phyloP scores from a whole-genome alignment of 352 stramenopile species.

The Globisporangium megalacanthum region DNA sequence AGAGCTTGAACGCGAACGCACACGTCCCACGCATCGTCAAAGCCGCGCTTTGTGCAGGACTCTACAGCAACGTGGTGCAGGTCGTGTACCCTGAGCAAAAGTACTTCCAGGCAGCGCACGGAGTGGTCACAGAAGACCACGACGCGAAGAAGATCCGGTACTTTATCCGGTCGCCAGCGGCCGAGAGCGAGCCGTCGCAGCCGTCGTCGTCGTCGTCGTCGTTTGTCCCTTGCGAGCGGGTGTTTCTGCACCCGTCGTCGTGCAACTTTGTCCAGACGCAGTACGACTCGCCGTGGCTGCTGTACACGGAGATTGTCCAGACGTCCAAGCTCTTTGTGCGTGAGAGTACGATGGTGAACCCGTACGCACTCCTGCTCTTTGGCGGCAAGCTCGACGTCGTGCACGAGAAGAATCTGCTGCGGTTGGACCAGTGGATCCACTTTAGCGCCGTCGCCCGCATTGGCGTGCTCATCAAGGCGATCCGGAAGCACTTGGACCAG shows the following conservation, averaged over 20 bases:
- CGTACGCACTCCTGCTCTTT: conserved; percentile 98
- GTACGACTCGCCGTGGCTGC: conserved; percentile 95
- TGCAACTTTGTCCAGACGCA: conserved; percentile 86
- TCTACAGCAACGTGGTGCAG: conserved; percentile 79
- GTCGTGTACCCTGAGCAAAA: conserved; percentile 91
- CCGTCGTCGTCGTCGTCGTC: not conserved
- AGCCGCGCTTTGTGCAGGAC: conserved; percentile 69
- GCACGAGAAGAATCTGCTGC: conserved; percentile 88
- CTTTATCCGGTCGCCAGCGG: conserved; percentile 59
- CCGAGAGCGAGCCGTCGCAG: conserved; percentile 2
- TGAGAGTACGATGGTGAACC: conserved; percentile 95
- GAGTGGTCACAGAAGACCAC: conserved; percentile 87
- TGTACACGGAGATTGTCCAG: conserved; percentile 95
- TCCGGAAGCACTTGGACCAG: conserved; percentile 91
- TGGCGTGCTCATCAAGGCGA: conserved; percentile 94
- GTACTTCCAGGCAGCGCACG: conserved; percentile 92
- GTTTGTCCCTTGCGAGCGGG: conserved; percentile 72
- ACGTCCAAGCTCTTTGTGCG: conserved; percentile 97
- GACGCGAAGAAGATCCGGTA: conserved; percentile 93
- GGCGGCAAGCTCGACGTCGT: conserved; percentile 91
- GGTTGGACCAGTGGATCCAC: conserved; percentile 89
- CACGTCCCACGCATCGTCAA: conserved; percentile 89
- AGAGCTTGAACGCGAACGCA: conserved; percentile 56
- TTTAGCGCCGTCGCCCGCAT: conserved; percentile 93
- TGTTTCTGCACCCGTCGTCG: conserved; percentile 96